These are phyloP conservation scores for Citrus hindsii DNA, from an alignment of 345 rosid genomes.

Conservation along the genomic window DNA sequence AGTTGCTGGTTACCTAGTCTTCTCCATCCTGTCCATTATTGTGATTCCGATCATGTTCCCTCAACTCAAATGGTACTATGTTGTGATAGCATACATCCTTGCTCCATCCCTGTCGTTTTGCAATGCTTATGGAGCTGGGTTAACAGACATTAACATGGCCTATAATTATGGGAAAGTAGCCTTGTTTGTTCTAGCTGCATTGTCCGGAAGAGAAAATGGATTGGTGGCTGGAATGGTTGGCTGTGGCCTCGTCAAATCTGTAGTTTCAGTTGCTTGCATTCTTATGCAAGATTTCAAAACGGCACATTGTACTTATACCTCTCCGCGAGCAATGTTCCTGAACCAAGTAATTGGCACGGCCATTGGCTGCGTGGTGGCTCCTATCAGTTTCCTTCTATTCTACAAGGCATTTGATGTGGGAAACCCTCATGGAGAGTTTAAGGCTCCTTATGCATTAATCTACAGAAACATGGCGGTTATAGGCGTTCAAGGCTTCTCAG, in stretches of 20 bases:
- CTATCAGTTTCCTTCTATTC: constrained; percentile 83
- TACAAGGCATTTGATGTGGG: constrained; percentile 91
- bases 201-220: constrained; percentile 73
- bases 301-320: constrained; percentile 72
- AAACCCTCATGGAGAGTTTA: constrained; percentile 82
- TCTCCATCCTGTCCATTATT: constrained; percentile 53
- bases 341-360: constrained; percentile 81
- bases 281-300: constrained; percentile 97
- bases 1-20: constrained; percentile 49
- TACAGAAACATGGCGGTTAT: constrained; percentile 82
- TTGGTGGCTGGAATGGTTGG: constrained; percentile 86
- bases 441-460: constrained; percentile 87
- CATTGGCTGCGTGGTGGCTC: constrained; percentile 68
- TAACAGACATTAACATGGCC: constrained; percentile 96
- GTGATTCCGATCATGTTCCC: constrained; percentile 80
- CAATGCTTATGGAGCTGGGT: constrained; percentile 94
- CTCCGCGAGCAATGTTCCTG: constrained; percentile 84
- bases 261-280: constrained; percentile 79
- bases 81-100: constrained; percentile 65
- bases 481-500: constrained; percentile 61
- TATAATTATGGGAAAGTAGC: constrained; percentile 96
- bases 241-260: constrained; percentile 88
- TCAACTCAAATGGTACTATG: constrained; percentile 87
- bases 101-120: constrained; percentile 92
- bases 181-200: constrained; percentile 70